Evolutionary conservation across 805 yeast species (phyloP).

Genomic region (Yarrowia bubula): DNA sequence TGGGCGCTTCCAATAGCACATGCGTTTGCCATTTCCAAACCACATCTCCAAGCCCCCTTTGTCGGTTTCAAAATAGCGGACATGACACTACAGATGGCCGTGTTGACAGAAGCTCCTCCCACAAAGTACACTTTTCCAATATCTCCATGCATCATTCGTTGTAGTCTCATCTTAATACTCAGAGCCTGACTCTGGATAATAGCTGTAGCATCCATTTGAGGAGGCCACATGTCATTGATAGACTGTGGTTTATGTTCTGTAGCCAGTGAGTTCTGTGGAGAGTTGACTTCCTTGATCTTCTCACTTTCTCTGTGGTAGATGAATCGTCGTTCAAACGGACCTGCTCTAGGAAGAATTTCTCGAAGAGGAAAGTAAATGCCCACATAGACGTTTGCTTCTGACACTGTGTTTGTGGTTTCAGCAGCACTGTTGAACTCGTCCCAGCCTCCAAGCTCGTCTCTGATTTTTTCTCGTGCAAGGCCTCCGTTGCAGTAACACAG

Average conservation of each 20-base stretch:
- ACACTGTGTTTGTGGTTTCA: constrained; percentile 36
- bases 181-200: constrained; percentile 86
- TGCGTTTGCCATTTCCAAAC: constrained; percentile 78
- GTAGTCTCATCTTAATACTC: constrained; percentile 74
- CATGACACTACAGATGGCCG: constrained; percentile 64
- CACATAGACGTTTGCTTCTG: constrained; percentile 41
- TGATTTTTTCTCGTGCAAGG: constrained; percentile 64
- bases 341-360: constrained; percentile 82
- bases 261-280: background rate
- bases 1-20: constrained; percentile 79
- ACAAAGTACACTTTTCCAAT: constrained; percentile 64
- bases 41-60: constrained; percentile 53
- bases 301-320: constrained; percentile 28
- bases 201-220: constrained; percentile 64
- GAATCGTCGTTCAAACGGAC: constrained; percentile 44
- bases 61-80: constrained; percentile 67
- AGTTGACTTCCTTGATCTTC: background rate
- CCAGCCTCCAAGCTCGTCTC: constrained; percentile 34
- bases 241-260: background rate
- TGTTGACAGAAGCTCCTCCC: constrained; percentile 82
- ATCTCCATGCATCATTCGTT: constrained; percentile 61
- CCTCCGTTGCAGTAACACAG: constrained; percentile 91
- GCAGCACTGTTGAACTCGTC: constrained; percentile 34
- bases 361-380: constrained; percentile 86
- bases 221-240: constrained; percentile 28